Base-by-base conservation (phyloP, 139 green algal genomes). In the Chlamydomonas sp. region DNA sequence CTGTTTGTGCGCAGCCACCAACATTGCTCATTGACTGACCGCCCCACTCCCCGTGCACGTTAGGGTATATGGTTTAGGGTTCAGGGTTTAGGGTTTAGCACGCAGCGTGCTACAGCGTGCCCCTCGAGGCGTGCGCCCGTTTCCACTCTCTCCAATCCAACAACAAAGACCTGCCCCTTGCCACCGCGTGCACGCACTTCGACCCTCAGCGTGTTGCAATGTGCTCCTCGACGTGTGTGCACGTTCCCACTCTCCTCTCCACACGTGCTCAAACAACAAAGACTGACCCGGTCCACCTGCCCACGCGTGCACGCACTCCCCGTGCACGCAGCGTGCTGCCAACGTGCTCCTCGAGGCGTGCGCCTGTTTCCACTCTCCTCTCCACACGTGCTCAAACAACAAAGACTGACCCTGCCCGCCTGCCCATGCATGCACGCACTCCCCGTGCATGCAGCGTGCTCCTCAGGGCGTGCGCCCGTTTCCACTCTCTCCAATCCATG, bases 141-240 rank as follows among this genome's bases (percentile, higher is more conserved):
- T 54, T 13, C 20, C 43, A 54, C 20, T 54, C 20, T 54, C 16
- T 26, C 16, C 16, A 26, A 54, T 26, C 16, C 13, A 26, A 54
- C 16, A 13, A 54, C 13, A 54, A 54, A 54, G 20, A 13, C 43
- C 20, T 13, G 20, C 16, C 16, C 16, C 43, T 20, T 20, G 16
- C 43, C 43, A 13, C 43, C 43, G 16, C 43, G 13, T 20, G 16
- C 43, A 13, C 43, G 16, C 43, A 13, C 43, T 20, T 20, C 43
- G 16, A 13, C 43, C n/a, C n/a, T n/a, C 80, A 88, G 84, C 75
- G 1, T 84, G 79, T 5, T 94, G 85, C 84, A 96, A 93, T 70
- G n/a, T n/a, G n/a, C n/a, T n/a, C n/a, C n/a, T n/a, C n/a, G n/a
- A n/a, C n/a, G n/a, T n/a, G n/a, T n/a, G n/a, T 20, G 20, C 20